These are phyloP conservation scores for Globisporangium megalacanthum DNA, from an alignment of 352 stramenopile species.

Conservation along the genomic window DNA sequence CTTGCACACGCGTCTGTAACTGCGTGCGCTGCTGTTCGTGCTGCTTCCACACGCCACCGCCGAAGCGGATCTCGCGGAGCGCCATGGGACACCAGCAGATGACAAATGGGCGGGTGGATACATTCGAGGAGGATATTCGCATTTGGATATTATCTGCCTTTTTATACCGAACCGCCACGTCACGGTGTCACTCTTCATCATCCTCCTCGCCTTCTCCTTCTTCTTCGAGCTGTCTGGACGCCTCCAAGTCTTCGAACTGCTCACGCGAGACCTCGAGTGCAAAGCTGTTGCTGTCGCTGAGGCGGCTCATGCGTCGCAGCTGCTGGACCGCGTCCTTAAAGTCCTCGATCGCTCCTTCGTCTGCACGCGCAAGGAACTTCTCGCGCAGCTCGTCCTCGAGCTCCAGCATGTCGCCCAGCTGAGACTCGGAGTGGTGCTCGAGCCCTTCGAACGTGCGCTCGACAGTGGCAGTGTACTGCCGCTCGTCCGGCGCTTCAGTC, in stretches of 20 bases:
- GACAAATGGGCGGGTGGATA: background rate
- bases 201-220: conserved; percentile 18
- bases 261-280: conserved; percentile 14
- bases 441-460: conserved; percentile 19
- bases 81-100: conserved; percentile 7
- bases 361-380: conserved; percentile 55
- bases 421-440: background rate
- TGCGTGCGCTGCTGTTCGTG: conserved; percentile 19
- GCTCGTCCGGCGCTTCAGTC: conserved; percentile 3
- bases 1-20: conserved; percentile 9
- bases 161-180: background rate
- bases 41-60: conserved; percentile 27
- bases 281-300: conserved; percentile 13
- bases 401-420: conserved; percentile 30
- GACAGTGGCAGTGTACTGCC: conserved; percentile 38
- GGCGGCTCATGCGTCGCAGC: conserved; percentile 39
- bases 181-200: conserved; percentile 6
- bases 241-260: conserved; percentile 12
- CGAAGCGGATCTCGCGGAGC: conserved; percentile 21
- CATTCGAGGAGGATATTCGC: background rate
- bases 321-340: conserved; percentile 63
- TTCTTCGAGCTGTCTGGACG: conserved; percentile 1
- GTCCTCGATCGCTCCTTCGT: conserved; percentile 58
- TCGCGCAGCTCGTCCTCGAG: conserved; percentile 61
- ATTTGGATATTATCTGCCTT: no score